phyloP scores from a whole-genome alignment of 2,329 filamentous ascomycete genomes.

The Xylaria digitata region DNA sequence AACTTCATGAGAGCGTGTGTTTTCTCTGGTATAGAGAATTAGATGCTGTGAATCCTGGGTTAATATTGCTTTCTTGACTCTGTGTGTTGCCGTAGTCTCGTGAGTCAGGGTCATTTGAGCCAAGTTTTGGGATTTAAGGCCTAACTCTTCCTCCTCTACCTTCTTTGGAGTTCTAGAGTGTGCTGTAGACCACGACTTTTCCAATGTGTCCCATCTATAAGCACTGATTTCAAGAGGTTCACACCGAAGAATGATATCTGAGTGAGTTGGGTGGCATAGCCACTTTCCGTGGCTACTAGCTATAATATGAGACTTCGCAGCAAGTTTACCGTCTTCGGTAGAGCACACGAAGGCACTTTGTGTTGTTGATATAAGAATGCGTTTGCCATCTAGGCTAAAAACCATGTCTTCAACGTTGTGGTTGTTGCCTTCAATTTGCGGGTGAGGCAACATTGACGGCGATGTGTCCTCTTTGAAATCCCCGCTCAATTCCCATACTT shows the following conservation, averaged over 20 bases:
- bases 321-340: slow-evolving; percentile 6
- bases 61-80: background rate
- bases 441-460: background rate
- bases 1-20: too few relatives aligned
- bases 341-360: background rate
- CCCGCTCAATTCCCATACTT: background rate
- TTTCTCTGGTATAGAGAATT: background rate
- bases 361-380: background rate
- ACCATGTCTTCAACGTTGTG: background rate
- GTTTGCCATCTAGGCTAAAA: background rate
- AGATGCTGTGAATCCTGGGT: background rate
- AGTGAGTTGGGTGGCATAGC: slow-evolving; percentile 3
- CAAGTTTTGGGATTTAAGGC: background rate
- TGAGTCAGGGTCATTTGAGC: background rate
- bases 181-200: background rate
- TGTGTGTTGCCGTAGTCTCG: background rate
- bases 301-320: background rate
- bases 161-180: too few relatives aligned
- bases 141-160: background rate
- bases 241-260: slow-evolving; percentile 3
- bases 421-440: background rate
- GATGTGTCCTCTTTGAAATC: background rate
- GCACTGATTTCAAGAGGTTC: background rate
- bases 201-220: slow-evolving; percentile 4
- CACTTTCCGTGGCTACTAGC: background rate